These are phyloP conservation scores for Cryoendolithus antarcticus DNA, from an alignment of 2,329 filamentous ascomycete species.

Conservation along the genomic window DNA sequence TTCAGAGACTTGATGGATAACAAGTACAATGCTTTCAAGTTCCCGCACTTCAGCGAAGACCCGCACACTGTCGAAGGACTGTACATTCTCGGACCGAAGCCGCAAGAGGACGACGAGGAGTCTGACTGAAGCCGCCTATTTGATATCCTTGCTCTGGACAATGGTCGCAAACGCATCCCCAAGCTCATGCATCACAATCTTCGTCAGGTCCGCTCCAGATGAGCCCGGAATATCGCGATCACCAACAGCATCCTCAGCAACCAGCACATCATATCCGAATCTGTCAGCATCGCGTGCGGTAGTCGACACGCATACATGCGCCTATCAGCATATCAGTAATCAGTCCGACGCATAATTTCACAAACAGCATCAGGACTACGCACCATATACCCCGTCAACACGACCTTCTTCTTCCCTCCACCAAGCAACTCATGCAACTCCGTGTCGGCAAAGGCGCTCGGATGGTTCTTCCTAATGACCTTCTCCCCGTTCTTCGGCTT, in stretches of 20 bases:
- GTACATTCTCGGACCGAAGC: constrained; percentile 12
- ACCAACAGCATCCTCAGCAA: constrained; percentile 51
- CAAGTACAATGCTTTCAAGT: constrained; percentile 4
- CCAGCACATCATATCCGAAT: constrained; percentile 50
- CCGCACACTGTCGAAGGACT: constrained; percentile 19
- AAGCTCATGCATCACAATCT: constrained; percentile 45
- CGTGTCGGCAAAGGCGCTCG: constrained; percentile 50
- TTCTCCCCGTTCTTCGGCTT: constrained; percentile 43
- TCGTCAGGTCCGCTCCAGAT: constrained; percentile 41
- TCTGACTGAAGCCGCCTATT: constrained; percentile 13
- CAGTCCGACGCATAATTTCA: background rate
- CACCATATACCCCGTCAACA: constrained; percentile 48
- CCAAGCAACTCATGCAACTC: constrained; percentile 45
- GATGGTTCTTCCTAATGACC: constrained; percentile 45
- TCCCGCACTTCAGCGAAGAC: constrained; percentile 18
- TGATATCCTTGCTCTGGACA: constrained; percentile 38
- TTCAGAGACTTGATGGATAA: constrained; percentile 6
- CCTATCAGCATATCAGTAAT: constrained; percentile 24
- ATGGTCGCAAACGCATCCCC: constrained; percentile 53
- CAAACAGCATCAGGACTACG: constrained; percentile 1
- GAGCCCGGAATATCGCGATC: constrained; percentile 55
- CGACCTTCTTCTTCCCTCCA: constrained; percentile 45
- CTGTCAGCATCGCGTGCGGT: constrained; percentile 51
- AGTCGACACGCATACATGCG: constrained; percentile 52
- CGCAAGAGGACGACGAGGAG: constrained; percentile 12